Base-by-base conservation (phyloP, 371 early-diverging fungal species). In the Rhizopus delemar region DNA sequence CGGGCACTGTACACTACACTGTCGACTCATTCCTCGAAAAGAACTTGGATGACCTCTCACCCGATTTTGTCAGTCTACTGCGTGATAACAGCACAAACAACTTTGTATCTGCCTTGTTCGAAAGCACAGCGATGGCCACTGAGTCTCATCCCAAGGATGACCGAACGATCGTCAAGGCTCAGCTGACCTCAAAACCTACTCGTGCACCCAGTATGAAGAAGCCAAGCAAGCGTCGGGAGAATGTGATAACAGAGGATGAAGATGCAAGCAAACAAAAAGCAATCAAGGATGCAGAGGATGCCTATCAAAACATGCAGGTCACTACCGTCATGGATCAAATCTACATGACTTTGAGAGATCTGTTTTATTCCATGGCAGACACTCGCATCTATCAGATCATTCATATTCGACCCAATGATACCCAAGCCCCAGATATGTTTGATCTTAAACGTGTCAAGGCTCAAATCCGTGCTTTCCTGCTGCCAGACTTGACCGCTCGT, bases 1-100 rank as follows among this genome's bases (percentile, higher is more conserved):
- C 83, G 41, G 85, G 86, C 13, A 80, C 82, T 8, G 91, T 88
- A 7, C 83, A 71, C 33, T 94, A 94, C 60, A 81, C 85, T 5
- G 77, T 84, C 28, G 84, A 80, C 49, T 76, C 78, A 15, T 91
- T 92, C 66, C 64, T 89, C 34, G 90, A 88, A 64, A 82, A 83
- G 63, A 90, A 93, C 60, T 69, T 81, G 51, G 92, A 92, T 57
- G 81, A 80, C 28, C 69, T 93, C 5, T 86, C 87, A 53, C 85
- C 89, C 4, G 95, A 94, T 70, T 92, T 93, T 76, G 88, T 93
- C 52, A 85, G 85, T n/a, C 64, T 93, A 49, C 81, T 94, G 74
- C 82, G 90, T 41, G 86, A 75, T 35, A 68, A 57, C 51, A 86
- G 82, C 53, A 83, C 80, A 53, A 93, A 93, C 59, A 71, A 86